Percentiles rank a stretch among this genome's conserved stretches.
phyloP scores from a whole-genome alignment of 345 rosid genomes.

The Eucalyptus dawsonii region DNA sequence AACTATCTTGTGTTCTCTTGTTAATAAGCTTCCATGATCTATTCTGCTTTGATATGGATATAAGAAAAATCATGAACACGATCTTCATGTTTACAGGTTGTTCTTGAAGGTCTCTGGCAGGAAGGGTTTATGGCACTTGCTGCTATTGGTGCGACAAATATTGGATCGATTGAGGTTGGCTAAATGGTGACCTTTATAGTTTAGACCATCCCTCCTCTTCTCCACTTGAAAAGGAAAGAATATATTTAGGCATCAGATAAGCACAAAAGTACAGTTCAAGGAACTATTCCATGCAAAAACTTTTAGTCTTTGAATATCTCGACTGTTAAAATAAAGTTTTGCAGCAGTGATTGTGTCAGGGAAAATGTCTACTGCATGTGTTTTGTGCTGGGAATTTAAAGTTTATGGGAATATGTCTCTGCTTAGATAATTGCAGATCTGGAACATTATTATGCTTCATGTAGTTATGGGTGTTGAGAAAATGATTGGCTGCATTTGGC shows the following conservation, averaged over 20 bases:
- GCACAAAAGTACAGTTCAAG: not conserved
- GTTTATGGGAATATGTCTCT: not conserved
- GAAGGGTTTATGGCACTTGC: constrained; percentile 88
- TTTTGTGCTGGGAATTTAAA: not conserved
- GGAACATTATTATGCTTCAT: not conserved
- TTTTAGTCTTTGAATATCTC: not conserved
- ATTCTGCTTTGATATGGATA: not conserved
- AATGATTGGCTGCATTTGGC: not conserved
- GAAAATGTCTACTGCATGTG: not conserved
- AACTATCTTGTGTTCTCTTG: not conserved
- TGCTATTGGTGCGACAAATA: constrained; percentile 90
- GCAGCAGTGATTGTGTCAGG: not conserved
- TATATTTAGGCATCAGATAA: not conserved
- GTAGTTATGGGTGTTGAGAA: not conserved
- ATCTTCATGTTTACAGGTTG: constrained; percentile 41
- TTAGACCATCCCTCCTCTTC: not conserved
- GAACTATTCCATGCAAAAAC: not conserved
- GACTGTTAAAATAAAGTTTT: not conserved
- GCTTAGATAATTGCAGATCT: not conserved
- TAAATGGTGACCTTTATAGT: not conserved
- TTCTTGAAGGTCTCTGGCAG: constrained; percentile 87
- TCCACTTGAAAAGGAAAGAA: not conserved
- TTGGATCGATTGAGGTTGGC: constrained; percentile 87
- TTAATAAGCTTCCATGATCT: not conserved
- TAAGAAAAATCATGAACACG: not conserved